Evolutionary conservation across 1,139 yeast species (phyloP), one percentile per base, ranked within the genome.

Genomic region (Taphrina pruni): DNA sequence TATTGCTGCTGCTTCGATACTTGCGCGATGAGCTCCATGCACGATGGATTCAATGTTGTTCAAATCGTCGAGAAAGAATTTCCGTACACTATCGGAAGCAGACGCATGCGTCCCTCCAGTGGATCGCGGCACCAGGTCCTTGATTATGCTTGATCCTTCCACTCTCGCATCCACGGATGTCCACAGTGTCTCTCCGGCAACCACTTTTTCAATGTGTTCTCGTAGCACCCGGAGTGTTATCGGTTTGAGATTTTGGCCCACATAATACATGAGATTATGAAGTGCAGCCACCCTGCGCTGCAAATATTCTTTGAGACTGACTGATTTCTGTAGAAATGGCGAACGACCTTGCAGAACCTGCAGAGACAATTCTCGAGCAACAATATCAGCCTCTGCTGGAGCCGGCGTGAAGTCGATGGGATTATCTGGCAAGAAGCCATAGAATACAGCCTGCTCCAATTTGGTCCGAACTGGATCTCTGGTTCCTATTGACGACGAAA

Each of bases 361-460:
- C 12, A 79, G 75, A 1, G 85, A 80, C 4, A 89, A 83, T 12
- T 51, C 45, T 8, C 70, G 51, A 32, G 66, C 58, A 8, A 66
- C 60, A 14, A 57, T 54, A 26, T 69, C 73, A 17, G 61, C 14
- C 14, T 65, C 65, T 3, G 48, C 20, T 6, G 56, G 69, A 21
- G 65, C 64, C 21, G 67, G 66, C 39, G 38, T 26, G 76, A 90
- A 91, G 56, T 86, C 85, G 38, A 92, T 76, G 70, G 85, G 89
- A 64, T 80, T 85, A 74, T 66, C 75, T 43, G 48, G 60, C 20
- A 71, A 55, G n/a, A 36, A 81, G 0, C 84, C 81, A 73, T 82
- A 88, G 74, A 87, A 88, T 0, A 92, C 85, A 0, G 91, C 96
- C 77, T 92, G 97, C 74, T 89, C 95, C 38, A 92, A 84, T 61